These are phyloP conservation scores for Aspergillus sp. DNA, from an alignment of 2,329 filamentous ascomycete genomes.

Conservation along the genomic window DNA sequence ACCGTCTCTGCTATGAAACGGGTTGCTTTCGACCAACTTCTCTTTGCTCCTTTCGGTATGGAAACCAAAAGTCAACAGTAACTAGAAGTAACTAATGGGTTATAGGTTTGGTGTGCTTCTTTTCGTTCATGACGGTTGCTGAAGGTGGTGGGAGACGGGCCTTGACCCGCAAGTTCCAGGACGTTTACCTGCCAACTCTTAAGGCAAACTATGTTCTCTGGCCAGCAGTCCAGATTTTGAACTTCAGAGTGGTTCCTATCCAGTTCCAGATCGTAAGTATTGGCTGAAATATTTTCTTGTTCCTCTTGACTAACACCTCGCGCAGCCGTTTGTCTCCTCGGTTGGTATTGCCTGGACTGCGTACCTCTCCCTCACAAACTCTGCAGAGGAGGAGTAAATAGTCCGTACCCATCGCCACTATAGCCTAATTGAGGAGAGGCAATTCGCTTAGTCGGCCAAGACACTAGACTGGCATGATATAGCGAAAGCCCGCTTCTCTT, in stretches of 20 bases:
- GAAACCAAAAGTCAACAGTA: background rate
- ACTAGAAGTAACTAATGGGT: background rate
- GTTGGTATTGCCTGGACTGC: conserved; percentile 97
- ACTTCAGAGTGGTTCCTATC: conserved; percentile 92
- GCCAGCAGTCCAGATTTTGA: conserved; percentile 94
- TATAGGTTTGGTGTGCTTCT: conserved; percentile 77
- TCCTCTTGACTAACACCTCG: background rate
- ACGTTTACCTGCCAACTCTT: conserved; percentile 89
- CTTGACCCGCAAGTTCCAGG: conserved; percentile 78
- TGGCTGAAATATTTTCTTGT: background rate
- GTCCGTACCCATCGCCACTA: background rate
- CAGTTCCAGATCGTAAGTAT: conserved; percentile 89
- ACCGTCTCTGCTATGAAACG: conserved; percentile 81
- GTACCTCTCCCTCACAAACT: conserved; percentile 89
- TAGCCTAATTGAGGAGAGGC: background rate
- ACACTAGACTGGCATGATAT: background rate
- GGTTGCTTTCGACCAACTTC: conserved; percentile 86
- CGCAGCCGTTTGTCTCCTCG: conserved; percentile 89
- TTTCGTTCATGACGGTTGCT: conserved; percentile 92
- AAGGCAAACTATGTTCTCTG: conserved; percentile 96
- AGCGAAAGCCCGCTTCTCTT: background rate
- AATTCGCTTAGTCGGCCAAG: background rate
- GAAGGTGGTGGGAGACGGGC: conserved; percentile 85
- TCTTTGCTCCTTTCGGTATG: conserved; percentile 84
- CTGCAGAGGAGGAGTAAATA: conserved; percentile 65